phyloP scores from a whole-genome alignment of 257 asterid genomes.

The Solanum chmielewskii region DNA sequence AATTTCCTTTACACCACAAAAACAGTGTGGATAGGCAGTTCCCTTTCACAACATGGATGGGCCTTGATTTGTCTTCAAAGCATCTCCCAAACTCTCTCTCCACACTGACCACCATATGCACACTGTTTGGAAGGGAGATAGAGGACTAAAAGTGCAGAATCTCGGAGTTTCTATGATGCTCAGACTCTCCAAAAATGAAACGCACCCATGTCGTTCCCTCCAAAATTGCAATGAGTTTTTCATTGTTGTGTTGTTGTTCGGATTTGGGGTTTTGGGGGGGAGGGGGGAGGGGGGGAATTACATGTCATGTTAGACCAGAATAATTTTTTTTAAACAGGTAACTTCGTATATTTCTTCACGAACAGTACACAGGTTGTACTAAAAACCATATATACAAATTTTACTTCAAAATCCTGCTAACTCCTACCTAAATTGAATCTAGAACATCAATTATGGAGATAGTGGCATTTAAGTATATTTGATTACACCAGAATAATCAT shows the following conservation, averaged over 20 bases:
- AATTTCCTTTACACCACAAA: not conserved
- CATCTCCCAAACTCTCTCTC: no score
- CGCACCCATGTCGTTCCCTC: not conserved
- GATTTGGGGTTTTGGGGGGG: not conserved
- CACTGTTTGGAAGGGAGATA: not conserved
- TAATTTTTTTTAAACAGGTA: not conserved
- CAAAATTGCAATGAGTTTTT: not conserved
- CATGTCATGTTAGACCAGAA: not conserved
- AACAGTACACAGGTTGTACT: no score
- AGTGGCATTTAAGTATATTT: no score
- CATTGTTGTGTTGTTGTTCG: not conserved
- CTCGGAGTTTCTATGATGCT: not conserved
- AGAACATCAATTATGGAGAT: no score
- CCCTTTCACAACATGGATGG: not conserved
- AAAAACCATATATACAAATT: no score
- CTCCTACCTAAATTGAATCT: no score
- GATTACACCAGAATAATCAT: not conserved
- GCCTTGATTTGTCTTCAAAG: no score
- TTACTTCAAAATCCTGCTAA: no score
- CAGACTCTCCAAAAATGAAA: not conserved
- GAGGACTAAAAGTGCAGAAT: not conserved
- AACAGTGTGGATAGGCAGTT: not conserved
- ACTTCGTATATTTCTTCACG: no score
- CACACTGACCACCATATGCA: no score
- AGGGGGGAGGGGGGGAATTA: not conserved